Conservation (phyloP, 345 rosid genomes). For the Aquilaria sinensis region DNA sequence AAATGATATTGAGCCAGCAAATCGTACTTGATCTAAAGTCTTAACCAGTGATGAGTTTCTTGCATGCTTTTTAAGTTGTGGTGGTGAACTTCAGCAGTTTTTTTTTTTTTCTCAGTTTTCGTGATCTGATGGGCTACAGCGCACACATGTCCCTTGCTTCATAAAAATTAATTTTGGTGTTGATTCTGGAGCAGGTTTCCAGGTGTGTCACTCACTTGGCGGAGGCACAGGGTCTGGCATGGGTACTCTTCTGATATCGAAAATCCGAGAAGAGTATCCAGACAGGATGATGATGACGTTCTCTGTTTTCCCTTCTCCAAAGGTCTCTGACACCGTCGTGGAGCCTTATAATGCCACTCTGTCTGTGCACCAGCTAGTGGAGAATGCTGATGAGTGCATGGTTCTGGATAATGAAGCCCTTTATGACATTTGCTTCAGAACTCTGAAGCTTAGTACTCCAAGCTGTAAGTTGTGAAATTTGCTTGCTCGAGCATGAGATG, state of each 20-base stretch:
- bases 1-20: too few relatives aligned
- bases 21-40: too few relatives aligned
- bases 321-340: constrained; percentile 57
- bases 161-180: neutral
- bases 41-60: too few relatives aligned
- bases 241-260: constrained; percentile 92
- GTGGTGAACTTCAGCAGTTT: too few relatives aligned
- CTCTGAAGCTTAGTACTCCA: constrained; percentile 94
- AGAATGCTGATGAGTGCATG: constrained; percentile 72
- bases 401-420: constrained; percentile 55
- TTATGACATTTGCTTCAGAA: constrained; percentile 96
- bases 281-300: constrained; percentile 98
- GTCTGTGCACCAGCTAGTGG: constrained; percentile 93
- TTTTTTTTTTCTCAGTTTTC: too few relatives aligned
- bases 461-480: constrained; percentile 64
- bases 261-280: constrained; percentile 95
- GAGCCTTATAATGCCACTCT: constrained; percentile 98
- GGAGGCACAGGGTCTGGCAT: constrained; percentile 99
- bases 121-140: too few relatives aligned
- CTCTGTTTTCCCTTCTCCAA: constrained; percentile 75
- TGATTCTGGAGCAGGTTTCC: constrained; percentile 60
- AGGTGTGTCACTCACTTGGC: constrained; percentile 95
- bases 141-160: neutral
- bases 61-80: too few relatives aligned
- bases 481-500: neutral